A percentile compares a stretch with the other conserved stretches of the same genome.
phyloP scores from a whole-genome alignment of 108 stramenopile species.

The Seminavis robusta region DNA sequence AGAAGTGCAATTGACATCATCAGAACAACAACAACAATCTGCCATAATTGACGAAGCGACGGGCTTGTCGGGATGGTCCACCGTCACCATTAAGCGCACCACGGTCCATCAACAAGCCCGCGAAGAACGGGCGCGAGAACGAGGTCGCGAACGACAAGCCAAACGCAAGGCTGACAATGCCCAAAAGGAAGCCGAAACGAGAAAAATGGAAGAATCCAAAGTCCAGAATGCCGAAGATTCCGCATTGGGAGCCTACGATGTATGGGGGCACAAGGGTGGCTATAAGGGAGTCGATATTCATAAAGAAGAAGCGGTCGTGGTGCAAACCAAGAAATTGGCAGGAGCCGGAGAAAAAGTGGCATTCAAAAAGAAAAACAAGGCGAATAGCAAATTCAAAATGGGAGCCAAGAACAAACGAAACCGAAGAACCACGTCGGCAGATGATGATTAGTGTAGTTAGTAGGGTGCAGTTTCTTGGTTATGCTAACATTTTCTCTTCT shows the following conservation, averaged over 20 bases:
- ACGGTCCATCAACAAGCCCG: conserved; percentile 57
- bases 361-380: conserved; percentile 27
- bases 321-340: conserved; percentile 7
- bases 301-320: conserved; percentile 36
- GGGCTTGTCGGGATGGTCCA: conserved; percentile 70
- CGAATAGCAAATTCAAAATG: no score
- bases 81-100: conserved; percentile 60
- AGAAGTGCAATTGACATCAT: conserved; percentile 22
- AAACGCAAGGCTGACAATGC: conserved; percentile 36
- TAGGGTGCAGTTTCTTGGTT: no score
- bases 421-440: conserved; percentile 47
- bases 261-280: conserved; percentile 49
- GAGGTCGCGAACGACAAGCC: conserved; percentile 37
- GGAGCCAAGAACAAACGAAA: conserved; percentile 29
- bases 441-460: conserved; percentile 53
- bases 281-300: conserved; percentile 83
- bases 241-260: conserved; percentile 82
- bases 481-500: no score
- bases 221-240: conserved; percentile 79
- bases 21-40: not conserved
- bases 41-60: conserved; percentile 65
- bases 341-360: conserved; percentile 19
- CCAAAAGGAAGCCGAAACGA: conserved; percentile 37
- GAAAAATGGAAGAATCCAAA: conserved; percentile 81
- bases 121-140: conserved; percentile 54